Evolutionary conservation across 495 filamentous ascomycete genomes (phyloP).

Genomic region (Extremus antarcticus): DNA sequence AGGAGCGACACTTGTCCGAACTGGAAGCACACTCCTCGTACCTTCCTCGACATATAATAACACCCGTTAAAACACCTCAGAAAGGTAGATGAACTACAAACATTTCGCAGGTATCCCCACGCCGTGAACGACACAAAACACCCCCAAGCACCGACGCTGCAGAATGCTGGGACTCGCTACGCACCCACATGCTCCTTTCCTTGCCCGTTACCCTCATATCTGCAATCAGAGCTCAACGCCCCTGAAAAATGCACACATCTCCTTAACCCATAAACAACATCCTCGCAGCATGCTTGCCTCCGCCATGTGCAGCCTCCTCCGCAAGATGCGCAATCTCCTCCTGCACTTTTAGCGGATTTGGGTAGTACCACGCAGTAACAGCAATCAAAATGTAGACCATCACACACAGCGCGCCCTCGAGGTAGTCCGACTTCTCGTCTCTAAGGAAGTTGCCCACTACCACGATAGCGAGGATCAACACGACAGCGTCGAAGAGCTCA

Average conservation of each 20-base stretch:
- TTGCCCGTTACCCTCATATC: too few species aligned
- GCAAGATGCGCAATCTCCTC: conserved; percentile 2
- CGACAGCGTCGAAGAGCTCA: conserved; percentile 76
- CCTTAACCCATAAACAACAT: background rate
- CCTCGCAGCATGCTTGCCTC: background rate
- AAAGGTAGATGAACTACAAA: too few species aligned
- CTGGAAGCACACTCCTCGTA: too few species aligned
- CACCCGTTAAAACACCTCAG: too few species aligned
- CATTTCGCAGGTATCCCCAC: too few species aligned
- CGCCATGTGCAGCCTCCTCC: background rate
- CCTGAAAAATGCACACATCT: background rate
- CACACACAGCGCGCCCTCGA: conserved; percentile 49
- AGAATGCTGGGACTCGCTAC: background rate
- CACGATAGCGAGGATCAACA: conserved; percentile 76
- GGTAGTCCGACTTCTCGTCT: conserved; percentile 37
- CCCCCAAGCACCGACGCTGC: background rate
- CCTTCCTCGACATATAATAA: too few species aligned
- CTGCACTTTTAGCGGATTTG: conserved; percentile 32
- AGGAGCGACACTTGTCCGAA: too few species aligned
- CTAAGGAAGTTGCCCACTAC: conserved; percentile 47
- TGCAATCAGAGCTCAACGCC: too few species aligned
- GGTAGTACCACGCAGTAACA: conserved; percentile 52
- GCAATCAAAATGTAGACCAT: conserved; percentile 55
- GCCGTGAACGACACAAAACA: background rate
- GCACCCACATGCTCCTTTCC: background rate